Evolutionary conservation across 192 early-diverging fungal genomes (phyloP), one percentile per base, ranked within the genome.

Genomic region (Haplosporangium gracile): DNA sequence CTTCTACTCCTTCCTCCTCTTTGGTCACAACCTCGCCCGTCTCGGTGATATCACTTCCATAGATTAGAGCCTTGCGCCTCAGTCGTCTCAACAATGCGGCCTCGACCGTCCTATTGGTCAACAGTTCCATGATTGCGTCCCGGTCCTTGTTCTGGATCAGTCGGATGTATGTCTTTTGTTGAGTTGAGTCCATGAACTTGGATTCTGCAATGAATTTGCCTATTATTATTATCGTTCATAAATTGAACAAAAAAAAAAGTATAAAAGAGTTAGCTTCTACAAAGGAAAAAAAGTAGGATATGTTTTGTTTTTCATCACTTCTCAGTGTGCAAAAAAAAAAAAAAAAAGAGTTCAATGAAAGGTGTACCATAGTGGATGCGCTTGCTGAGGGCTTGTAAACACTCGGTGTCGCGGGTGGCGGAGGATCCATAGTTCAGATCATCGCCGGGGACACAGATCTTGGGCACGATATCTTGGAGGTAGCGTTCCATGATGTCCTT

Each of bases 121-220:
- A 90, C 22, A 98, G 91, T 42, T 95, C 92, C 89, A 96, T 94
- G 68, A 99, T 93, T 6, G 93, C 94, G 10, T 94, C 91, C 20
- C 93, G 88, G 77, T 99, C 96, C 65, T 92, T 80, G 49, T 89
- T 87, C 74, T 93, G 88, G 83, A 98, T 98, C 47, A 95, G 86
- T 24, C 79, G 79, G 24, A 97, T 95, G 77, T 97, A 98, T 79
- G 92, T 88, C 55, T 91, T 89, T 81, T 97, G 97, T n/a, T 88
- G 82, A 69, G 77, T 82, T 47, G 92, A 95, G 88, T 95, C 97
- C 78, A 91, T 94, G 89, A 99, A 99, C 89, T 99, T 99, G 32
- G 97, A 95, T 87, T 99, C 98, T 34, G 98, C 98, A 39, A 98
- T 95, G 85, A 97, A 99, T 87, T 98, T 99, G 70, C 97, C 95